phyloP scores from a whole-genome alignment of 2,329 filamentous ascomycete species.

The Niveomyces coronatus region DNA sequence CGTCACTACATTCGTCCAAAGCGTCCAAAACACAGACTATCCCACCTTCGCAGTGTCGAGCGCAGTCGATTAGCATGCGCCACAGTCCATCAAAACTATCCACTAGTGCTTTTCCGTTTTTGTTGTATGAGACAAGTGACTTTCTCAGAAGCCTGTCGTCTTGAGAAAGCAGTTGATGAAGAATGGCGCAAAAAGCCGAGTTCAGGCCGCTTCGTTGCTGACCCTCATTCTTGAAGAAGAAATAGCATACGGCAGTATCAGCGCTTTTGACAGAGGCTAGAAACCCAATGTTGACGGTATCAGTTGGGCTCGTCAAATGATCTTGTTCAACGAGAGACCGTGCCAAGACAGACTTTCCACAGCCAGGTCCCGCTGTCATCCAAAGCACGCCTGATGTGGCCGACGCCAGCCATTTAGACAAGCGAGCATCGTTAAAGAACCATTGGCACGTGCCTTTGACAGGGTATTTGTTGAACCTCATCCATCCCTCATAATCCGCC shows the following conservation, averaged over 20 bases:
- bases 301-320: background rate
- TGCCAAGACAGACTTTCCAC: slow-evolving; percentile 3
- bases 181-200: background rate
- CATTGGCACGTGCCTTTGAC: slow-evolving; percentile 4
- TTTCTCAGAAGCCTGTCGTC: background rate
- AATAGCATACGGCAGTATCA: background rate
- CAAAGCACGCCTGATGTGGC: background rate
- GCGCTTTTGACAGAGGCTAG: background rate
- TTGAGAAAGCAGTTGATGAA: background rate
- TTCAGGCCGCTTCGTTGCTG: background rate
- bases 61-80: background rate
- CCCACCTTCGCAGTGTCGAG: background rate
- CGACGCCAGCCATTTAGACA: background rate
- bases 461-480: background rate
- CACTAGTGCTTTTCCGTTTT: background rate
- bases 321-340: background rate
- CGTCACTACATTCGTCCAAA: background rate
- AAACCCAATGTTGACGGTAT: background rate
- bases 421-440: background rate
- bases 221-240: slow-evolving; percentile 5
- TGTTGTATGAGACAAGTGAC: background rate
- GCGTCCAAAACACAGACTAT: background rate
- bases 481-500: background rate
- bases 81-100: background rate
- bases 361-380: slow-evolving; percentile 1